Conservation (phyloP, 306 rosid genomes). For the Cucurbita ficifolia region DNA sequence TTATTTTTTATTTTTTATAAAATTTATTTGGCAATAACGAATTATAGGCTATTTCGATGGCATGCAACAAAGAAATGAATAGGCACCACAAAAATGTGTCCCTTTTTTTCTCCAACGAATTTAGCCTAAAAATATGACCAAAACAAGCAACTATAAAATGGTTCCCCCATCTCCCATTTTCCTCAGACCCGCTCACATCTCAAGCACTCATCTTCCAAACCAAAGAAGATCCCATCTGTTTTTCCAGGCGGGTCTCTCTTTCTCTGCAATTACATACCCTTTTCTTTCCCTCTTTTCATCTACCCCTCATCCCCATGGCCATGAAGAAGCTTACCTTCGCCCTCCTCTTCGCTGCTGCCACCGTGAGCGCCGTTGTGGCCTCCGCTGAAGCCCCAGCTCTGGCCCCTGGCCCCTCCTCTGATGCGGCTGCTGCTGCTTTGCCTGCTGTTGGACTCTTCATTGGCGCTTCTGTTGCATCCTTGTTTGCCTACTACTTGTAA, state of each 20-base stretch:
- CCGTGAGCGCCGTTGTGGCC: slow-evolving; percentile 22
- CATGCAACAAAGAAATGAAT: too few species aligned
- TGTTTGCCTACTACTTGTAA: slow-evolving; percentile 26
- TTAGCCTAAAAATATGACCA: background rate
- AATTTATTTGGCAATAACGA: too few species aligned
- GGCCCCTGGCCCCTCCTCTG: slow-evolving; percentile 16
- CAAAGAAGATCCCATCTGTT: background rate
- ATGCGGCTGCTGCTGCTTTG: slow-evolving; percentile 8
- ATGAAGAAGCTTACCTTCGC: slow-evolving; percentile 14
- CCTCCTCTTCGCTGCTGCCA: slow-evolving; percentile 21
- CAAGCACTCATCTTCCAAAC: background rate
- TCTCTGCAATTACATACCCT: background rate
- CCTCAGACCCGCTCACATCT: background rate
- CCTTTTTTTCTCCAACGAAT: too few species aligned
- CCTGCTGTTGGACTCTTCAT: slow-evolving; percentile 25
- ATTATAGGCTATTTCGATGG: too few species aligned
- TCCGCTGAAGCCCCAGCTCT: slow-evolving; percentile 17
- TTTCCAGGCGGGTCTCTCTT: background rate
- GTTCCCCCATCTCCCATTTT: background rate
- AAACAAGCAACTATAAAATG: background rate
- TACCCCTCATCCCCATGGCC: background rate
- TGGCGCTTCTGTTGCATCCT: slow-evolving; percentile 27
- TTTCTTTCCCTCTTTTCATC: background rate
- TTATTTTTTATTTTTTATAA: too few species aligned
- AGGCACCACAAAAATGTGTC: too few species aligned